Percentiles rank a stretch among this genome's conserved stretches.
phyloP scores from a whole-genome alignment of 2,329 filamentous ascomycete genomes.

The Aspergillus ibericus region DNA sequence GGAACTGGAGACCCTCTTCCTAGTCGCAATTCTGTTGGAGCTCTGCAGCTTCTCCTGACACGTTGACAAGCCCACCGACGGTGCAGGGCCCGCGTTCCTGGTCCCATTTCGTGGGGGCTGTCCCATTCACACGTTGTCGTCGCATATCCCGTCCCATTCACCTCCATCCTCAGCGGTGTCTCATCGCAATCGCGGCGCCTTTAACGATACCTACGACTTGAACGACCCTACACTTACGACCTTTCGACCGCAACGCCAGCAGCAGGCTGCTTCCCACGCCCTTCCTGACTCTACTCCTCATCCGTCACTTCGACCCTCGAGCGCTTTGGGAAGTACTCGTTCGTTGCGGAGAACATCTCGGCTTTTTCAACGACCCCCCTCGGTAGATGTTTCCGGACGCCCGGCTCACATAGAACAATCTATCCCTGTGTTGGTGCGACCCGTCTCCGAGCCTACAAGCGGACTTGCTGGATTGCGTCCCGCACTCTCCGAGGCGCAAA shows the following conservation, averaged over 20 bases:
- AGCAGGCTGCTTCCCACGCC: slow-evolving; percentile 41
- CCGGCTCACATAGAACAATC: slow-evolving; percentile 27
- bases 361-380: slow-evolving; percentile 43
- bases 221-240: slow-evolving; percentile 51
- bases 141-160: slow-evolving; percentile 23
- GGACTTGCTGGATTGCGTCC: slow-evolving; percentile 27
- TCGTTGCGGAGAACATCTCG: slow-evolving; percentile 55
- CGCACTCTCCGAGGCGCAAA: slow-evolving; percentile 36
- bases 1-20: slow-evolving; percentile 12
- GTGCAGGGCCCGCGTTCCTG: slow-evolving; percentile 1
- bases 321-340: slow-evolving; percentile 53
- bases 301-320: slow-evolving; percentile 50
- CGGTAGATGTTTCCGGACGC: slow-evolving; percentile 43
- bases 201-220: slow-evolving; percentile 57
- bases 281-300: slow-evolving; percentile 47
- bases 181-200: slow-evolving; percentile 38
- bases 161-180: slow-evolving; percentile 43
- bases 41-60: slow-evolving; percentile 13
- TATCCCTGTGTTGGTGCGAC: slow-evolving; percentile 28
- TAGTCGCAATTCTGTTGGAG: slow-evolving; percentile 7
- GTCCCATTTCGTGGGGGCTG: slow-evolving; percentile 5
- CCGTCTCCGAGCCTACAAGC: slow-evolving; percentile 18
- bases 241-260: slow-evolving; percentile 48
- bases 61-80: slow-evolving; percentile 2
- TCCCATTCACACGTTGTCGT: slow-evolving; percentile 34